Evolutionary conservation across 2,329 filamentous ascomycete genomes (phyloP), one percentile per base, ranked within the genome.

Genomic region (Talaromyces sp.): DNA sequence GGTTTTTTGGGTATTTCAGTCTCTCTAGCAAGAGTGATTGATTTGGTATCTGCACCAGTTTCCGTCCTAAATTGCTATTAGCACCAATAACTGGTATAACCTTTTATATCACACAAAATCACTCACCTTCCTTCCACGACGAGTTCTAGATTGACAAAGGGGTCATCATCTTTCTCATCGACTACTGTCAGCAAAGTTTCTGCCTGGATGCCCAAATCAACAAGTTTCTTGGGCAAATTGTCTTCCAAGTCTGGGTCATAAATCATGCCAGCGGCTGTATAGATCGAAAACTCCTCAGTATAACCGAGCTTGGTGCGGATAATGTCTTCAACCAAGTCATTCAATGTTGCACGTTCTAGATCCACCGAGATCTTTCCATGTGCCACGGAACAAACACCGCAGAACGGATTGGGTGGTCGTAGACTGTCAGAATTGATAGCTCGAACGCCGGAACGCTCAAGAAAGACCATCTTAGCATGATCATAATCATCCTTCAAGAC

Each of bases 211-310:
- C 87, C 89, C 8, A 97, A 80, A 19, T 96, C 89, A 25, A 74
- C 80, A 53, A 99, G 81, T 61, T 88, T 91, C 77, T 91, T 95
- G 1, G 79, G 73, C 1, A 97, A 77, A 66, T 97, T 95, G 58
- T 95, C 89, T 4, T 90, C 90, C 67, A 96, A 84, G 57, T 97
- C 94, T 0, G 87, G 84, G 66, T 97, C 94, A 66, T 96, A 97
- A 41, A 97, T 80, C n/a, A 92, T 80, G 53, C 87, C 87, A 9
- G 82, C 78, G 6, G 91, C 87, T 58, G 84, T 91, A 67, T 83
- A 88, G 59, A 97, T 77, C 3, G 87, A 87, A 63, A 97, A 84
- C 54, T 96, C 91, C 59, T 91, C 86, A 5, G 86, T 84, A 68
- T 94, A 97, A 3, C 87, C 87, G 2, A 97, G 77, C 63, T 90